phyloP scores from a whole-genome alignment of 495 filamentous ascomycete genomes.

The Penicillium paradoxum region DNA sequence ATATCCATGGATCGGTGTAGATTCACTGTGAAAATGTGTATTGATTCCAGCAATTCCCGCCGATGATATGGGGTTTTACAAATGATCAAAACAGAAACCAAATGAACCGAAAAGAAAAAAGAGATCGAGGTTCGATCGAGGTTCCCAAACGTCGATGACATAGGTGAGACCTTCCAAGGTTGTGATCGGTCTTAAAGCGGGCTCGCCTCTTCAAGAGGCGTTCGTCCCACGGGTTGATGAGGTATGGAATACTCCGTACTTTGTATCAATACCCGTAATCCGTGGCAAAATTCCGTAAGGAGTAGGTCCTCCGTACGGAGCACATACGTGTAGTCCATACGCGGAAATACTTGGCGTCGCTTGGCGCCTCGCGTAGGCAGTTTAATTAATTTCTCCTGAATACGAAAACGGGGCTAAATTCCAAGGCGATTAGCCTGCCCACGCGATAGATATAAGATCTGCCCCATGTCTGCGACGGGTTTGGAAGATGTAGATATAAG shows the following conservation, averaged over 20 bases:
- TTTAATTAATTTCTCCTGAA: neutral
- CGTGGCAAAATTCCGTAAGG: too few relatives aligned
- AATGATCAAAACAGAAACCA: too few relatives aligned
- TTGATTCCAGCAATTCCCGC: too few relatives aligned
- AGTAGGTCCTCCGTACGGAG: too few relatives aligned
- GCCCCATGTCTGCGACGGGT: neutral
- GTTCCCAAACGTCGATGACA: neutral
- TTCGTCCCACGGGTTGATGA: neutral
- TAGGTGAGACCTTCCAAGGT: neutral
- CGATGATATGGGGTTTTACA: too few relatives aligned
- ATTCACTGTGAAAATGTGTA: too few relatives aligned
- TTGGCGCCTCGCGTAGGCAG: slow-evolving; percentile 1
- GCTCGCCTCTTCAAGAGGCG: neutral
- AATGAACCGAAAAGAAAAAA: too few relatives aligned
- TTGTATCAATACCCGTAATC: too few relatives aligned
- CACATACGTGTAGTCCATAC: neutral
- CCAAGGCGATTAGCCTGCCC: neutral
- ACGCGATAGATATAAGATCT: neutral
- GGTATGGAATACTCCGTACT: too few relatives aligned
- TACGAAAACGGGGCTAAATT: neutral
- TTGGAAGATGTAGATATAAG: neutral
- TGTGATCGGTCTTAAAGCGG: neutral
- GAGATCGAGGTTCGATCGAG: neutral
- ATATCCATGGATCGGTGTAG: too few relatives aligned
- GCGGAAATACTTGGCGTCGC: neutral